These are phyloP conservation scores for Lathyrus aphaca DNA, from an alignment of 306 rosid species.

Conservation along the genomic window DNA sequence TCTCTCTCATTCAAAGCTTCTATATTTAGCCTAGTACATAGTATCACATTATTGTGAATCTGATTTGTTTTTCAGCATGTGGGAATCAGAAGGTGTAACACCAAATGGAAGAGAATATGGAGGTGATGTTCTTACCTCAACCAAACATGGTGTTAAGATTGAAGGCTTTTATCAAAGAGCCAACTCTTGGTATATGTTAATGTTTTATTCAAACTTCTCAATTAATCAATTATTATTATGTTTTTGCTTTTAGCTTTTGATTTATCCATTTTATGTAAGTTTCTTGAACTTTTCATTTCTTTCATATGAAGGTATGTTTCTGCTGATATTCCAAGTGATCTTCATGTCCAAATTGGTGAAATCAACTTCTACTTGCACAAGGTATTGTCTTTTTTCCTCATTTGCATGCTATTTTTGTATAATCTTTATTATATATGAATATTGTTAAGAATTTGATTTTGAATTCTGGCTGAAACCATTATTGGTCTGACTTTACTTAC, in stretches of 20 bases:
- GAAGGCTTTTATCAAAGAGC: slow-evolving; percentile 82
- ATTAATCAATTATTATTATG: background rate
- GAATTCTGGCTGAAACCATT: background rate
- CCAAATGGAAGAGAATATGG: slow-evolving; percentile 64
- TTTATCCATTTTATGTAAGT: slow-evolving; percentile 21
- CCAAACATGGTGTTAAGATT: slow-evolving; percentile 70
- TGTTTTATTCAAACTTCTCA: background rate
- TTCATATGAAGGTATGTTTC: slow-evolving; percentile 70
- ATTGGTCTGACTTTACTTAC: background rate
- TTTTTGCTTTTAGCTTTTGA: background rate
- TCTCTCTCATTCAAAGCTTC: slow-evolving; percentile 34
- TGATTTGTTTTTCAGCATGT: slow-evolving; percentile 57
- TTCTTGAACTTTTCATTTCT: slow-evolving; percentile 23
- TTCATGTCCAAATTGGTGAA: slow-evolving; percentile 72
- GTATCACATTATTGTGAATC: slow-evolving; percentile 22
- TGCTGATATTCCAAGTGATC: slow-evolving; percentile 91
- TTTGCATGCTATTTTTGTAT: no score
- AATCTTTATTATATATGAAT: no score
- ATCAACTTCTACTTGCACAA: slow-evolving; percentile 81
- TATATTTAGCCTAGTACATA: slow-evolving; percentile 33
- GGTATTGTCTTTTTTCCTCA: slow-evolving; percentile 47
- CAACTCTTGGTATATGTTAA: slow-evolving; percentile 73
- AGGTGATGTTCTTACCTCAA: slow-evolving; percentile 64
- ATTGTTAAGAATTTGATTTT: background rate
- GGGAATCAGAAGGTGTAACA: slow-evolving; percentile 92